Evolutionary conservation across 1,284 basidiomycete genomes (phyloP), one percentile per base, ranked within the genome.

Genomic region (Cryptococcus floricola): DNA sequence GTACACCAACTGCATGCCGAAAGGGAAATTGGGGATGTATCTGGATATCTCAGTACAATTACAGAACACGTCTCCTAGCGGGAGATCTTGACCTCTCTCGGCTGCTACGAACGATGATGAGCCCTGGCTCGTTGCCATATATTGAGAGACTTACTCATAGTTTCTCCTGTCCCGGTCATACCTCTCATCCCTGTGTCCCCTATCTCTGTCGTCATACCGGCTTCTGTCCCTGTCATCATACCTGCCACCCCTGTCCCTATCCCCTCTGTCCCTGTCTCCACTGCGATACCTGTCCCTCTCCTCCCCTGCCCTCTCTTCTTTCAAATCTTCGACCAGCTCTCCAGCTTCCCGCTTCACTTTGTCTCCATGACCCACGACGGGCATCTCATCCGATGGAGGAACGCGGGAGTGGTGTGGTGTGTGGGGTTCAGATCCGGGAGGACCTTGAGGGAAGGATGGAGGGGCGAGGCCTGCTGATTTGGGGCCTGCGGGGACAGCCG

Each of bases 341-440:
- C 72, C 73, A 1, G 76, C 76, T 58, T 77, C 76, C 37, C 76
- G 63, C 60, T 73, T 71, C 41, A 65, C 60, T 58, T 75, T 74
- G 61, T 73, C 72, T 4, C 72, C 71, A 48, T 74, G 73, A 3
- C 68, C 71, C 8, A 67, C 66, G 6, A 57, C 52, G 2, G 69
- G 70, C 56, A 75, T 55, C 52, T 71, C 71, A 13, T 70, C 67
- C 8, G 60, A 49, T 27, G 66, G 63, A 39, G 71, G 70, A 16
- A 72, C 53, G 48, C 59, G 48, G 41, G 67, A 46, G 52, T 65
- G 48, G 43, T 52, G 28, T 23, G 65, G 62, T 8, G 66, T 69
- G 42, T 66, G 64, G 10, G 64, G 64, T 6, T 47, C 45, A 13
- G 57, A 50, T 23, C 27, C 61, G 47, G 45, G 18, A 53, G 41